Evolutionary conservation across 768 basidiomycete species (phyloP).

Genomic region (Rhodotorula graminis): DNA sequence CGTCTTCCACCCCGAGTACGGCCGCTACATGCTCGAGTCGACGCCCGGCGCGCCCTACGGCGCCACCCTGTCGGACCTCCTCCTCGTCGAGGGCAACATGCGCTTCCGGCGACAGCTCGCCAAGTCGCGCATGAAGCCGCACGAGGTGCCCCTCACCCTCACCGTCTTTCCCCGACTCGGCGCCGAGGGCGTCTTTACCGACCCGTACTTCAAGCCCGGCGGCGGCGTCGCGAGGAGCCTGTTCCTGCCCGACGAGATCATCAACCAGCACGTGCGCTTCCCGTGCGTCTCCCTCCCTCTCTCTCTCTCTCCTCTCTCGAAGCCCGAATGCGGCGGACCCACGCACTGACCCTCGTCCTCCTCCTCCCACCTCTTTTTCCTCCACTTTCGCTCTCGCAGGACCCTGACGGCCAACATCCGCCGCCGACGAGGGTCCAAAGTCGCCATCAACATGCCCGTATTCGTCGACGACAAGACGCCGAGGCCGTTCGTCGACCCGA

Average conservation of each 20-base stretch:
- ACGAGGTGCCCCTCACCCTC: conserved; percentile 85
- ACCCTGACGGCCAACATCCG: conserved; percentile 98
- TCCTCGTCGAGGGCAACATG: conserved; percentile 92
- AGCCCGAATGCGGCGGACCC: neutral
- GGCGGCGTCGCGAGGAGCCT: conserved; percentile 85
- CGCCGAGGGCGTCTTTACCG: conserved; percentile 81
- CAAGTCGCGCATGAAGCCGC: conserved; percentile 69
- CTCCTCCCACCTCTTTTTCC: no score
- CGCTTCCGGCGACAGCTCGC: conserved; percentile 85
- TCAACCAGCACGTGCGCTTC: conserved; percentile 94
- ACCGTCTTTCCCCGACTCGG: conserved; percentile 95
- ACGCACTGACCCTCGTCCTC: no score
- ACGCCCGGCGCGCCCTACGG: conserved; percentile 95
- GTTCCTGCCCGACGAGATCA: conserved; percentile 91
- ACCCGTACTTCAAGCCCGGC: conserved; percentile 74
- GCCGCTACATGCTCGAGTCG: conserved; percentile 96
- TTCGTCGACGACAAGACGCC: conserved; percentile 84
- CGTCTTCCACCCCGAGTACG: conserved; percentile 96
- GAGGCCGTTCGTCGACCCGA: conserved; percentile 81
- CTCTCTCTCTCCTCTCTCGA: neutral
- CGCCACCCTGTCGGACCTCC: conserved; percentile 74
- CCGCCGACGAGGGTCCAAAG: conserved; percentile 80
- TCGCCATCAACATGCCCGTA: conserved; percentile 88
- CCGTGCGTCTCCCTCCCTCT: conserved; percentile 63
- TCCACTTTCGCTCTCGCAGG: conserved; percentile 55